Base-by-base conservation (phyloP, 1,284 basidiomycete genomes). In the Thelephora terrestris region DNA sequence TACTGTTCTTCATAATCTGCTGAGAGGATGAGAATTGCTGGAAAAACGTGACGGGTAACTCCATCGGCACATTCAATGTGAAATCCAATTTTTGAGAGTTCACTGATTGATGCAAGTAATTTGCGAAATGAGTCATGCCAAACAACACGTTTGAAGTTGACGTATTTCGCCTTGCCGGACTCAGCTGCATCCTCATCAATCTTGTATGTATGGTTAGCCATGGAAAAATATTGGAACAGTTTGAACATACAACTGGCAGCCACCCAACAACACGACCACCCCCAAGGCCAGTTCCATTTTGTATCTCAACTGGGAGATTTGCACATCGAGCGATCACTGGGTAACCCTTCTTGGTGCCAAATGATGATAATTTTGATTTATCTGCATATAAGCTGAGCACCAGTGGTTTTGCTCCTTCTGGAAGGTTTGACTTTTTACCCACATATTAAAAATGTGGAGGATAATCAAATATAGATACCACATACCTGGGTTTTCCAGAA, bases 331-430 rank as follows among this genome's bases (percentile, higher is more conserved):
- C 61, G n/a, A n/a, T n/a, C n/a, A n/a, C n/a, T n/a, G n/a, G n/a
- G n/a, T n/a, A n/a, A n/a, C n/a, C n/a, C n/a, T n/a, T n/a, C n/a
- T n/a, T n/a, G n/a, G n/a, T n/a, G n/a, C n/a, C n/a, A n/a, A n/a
- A n/a, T n/a, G n/a, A 63, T 0, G 69, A 73, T 0, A 75, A 55
- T 17, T 65, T 62, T 5, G 68, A 68, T 48, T 74, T 75, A 50
- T 75, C 68, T 5, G 71, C 68, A 63, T 72, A 75, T 1, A 75
- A 25, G 14, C 62, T 59, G 36, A 61, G 56, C 0, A 44, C 49
- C 1, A 66, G 29, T 0, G 61, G 57, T 17, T 55, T 59, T 18
- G 46, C 57, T 36, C 53, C 56, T 16, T 34, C n/a, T 12, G 61
- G 60, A 2, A 64, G 35, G 34, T 5, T 48, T n/a, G n/a, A n/a